phyloP scores from a whole-genome alignment of 352 stramenopile species.

The Thraustochytrium sp. region DNA sequence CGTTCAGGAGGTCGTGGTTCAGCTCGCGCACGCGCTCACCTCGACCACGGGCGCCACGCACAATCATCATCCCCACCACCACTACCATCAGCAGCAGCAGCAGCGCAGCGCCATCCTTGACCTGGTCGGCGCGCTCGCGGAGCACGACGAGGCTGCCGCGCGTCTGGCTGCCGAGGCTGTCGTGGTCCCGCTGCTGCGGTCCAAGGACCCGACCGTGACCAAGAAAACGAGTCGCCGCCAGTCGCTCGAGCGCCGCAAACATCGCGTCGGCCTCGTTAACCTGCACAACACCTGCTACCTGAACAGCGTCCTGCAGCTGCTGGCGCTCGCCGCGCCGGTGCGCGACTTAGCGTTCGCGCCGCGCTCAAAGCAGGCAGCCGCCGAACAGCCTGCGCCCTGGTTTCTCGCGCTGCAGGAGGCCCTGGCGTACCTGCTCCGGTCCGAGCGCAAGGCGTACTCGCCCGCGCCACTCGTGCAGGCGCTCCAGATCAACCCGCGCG shows the following conservation, averaged over 20 bases:
- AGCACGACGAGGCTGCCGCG: neutral
- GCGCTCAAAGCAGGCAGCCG: neutral
- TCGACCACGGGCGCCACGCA: neutral
- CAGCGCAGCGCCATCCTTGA: neutral
- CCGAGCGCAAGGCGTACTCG: neutral
- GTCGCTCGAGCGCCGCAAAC: neutral
- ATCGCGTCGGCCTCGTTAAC: constrained; percentile 25
- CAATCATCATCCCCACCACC: too few relatives aligned
- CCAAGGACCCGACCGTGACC: constrained; percentile 3
- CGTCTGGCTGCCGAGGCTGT: neutral
- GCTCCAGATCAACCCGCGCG: constrained; percentile 4
- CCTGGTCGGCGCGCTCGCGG: neutral
- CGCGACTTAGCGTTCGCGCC: neutral
- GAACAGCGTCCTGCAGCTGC: constrained; percentile 20
- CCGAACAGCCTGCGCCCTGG: neutral
- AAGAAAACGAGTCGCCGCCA: neutral
- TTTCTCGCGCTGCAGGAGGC: neutral
- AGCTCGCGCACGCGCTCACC: neutral
- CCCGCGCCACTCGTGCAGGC: neutral
- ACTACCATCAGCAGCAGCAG: too few relatives aligned
- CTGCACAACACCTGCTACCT: constrained; percentile 37
- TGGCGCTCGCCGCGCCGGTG: neutral
- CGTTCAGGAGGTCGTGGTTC: constrained; percentile 5
- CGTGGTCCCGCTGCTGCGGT: neutral
- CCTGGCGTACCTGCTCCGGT: constrained; percentile 29